These are phyloP conservation scores for Aureobasidium sp. DNA, from an alignment of 2,329 filamentous ascomycete genomes.

Conservation along the genomic window DNA sequence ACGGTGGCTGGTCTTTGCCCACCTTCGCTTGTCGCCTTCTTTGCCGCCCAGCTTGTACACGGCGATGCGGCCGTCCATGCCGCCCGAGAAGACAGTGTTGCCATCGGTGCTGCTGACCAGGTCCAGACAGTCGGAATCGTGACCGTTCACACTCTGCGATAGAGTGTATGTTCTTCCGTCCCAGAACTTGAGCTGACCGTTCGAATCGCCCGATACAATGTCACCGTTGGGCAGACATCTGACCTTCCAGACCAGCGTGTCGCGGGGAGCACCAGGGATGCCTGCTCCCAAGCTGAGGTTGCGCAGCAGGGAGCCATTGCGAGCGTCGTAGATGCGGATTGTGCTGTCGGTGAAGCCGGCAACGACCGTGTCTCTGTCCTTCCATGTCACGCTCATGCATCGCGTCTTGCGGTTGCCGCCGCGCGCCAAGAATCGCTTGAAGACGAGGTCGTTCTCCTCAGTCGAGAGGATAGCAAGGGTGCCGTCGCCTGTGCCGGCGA, in stretches of 20 bases:
- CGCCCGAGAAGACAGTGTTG: slow-evolving; percentile 75
- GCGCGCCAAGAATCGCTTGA: slow-evolving; percentile 67
- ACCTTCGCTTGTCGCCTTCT: slow-evolving; percentile 49
- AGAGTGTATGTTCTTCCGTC: slow-evolving; percentile 88
- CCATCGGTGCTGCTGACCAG: slow-evolving; percentile 78
- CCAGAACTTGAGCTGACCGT: slow-evolving; percentile 89
- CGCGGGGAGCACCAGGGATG: slow-evolving; percentile 66
- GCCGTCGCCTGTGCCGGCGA: slow-evolving; percentile 86
- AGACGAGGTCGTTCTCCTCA: slow-evolving; percentile 73
- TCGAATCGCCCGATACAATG: slow-evolving; percentile 91
- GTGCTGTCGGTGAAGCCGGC: slow-evolving; percentile 94
- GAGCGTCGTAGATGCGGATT: slow-evolving; percentile 84
- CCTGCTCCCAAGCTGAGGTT: slow-evolving; percentile 83
- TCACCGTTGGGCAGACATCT: slow-evolving; percentile 81
- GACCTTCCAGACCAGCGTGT: slow-evolving; percentile 88
- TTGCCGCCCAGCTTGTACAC: slow-evolving; percentile 62
- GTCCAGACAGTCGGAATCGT: slow-evolving; percentile 85
- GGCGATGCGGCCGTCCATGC: slow-evolving; percentile 83
- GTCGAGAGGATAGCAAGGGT: slow-evolving; percentile 82
- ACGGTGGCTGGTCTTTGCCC: slow-evolving; percentile 79
- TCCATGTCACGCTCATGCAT: slow-evolving; percentile 86
- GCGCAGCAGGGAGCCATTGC: slow-evolving; percentile 66
- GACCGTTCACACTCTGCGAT: slow-evolving; percentile 74
- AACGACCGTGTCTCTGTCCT: slow-evolving; percentile 72
- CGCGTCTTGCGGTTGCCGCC: slow-evolving; percentile 77